Evolutionary conservation across 148 eudicot species (phyloP).

Genomic region (Polygonum maritimum): DNA sequence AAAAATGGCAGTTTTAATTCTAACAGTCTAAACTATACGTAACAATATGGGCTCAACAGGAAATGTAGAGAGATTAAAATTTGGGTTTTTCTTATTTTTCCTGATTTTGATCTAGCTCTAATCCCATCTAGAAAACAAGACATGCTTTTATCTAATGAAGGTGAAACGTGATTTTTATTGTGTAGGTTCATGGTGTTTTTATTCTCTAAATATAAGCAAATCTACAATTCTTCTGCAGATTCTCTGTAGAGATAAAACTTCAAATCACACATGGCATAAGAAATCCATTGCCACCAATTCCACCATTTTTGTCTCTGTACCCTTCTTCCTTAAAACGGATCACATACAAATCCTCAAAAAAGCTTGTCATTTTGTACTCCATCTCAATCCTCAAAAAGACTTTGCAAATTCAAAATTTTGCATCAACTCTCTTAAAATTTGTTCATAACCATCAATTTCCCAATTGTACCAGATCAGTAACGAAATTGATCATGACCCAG

Average conservation of each 20-base stretch:
- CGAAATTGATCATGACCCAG: not conserved
- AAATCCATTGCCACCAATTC: slow-evolving; percentile 5
- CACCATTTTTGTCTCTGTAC: not conserved
- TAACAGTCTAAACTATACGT: too few species aligned
- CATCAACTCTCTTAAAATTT: not conserved
- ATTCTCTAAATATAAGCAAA: not conserved
- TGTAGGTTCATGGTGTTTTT: not conserved
- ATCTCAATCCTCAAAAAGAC: not conserved
- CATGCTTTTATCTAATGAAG: not conserved
- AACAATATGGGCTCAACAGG: too few species aligned
- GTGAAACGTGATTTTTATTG: not conserved
- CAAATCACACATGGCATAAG: not conserved
- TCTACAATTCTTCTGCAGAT: not conserved
- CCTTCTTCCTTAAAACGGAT: not conserved
- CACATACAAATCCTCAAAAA: not conserved
- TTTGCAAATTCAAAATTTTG: not conserved
- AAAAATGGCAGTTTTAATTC: too few species aligned
- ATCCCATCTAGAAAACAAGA: too few species aligned
- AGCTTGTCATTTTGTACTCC: not conserved
- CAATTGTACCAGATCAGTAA: too few species aligned
- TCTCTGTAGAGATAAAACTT: not conserved
- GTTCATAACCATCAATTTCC: not conserved
- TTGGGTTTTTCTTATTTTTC: too few species aligned
- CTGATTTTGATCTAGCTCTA: too few species aligned
- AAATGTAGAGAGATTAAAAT: too few species aligned